Evolutionary conservation across 192 early-diverging fungal genomes (phyloP).

Genomic region (Dispira parvispora): DNA sequence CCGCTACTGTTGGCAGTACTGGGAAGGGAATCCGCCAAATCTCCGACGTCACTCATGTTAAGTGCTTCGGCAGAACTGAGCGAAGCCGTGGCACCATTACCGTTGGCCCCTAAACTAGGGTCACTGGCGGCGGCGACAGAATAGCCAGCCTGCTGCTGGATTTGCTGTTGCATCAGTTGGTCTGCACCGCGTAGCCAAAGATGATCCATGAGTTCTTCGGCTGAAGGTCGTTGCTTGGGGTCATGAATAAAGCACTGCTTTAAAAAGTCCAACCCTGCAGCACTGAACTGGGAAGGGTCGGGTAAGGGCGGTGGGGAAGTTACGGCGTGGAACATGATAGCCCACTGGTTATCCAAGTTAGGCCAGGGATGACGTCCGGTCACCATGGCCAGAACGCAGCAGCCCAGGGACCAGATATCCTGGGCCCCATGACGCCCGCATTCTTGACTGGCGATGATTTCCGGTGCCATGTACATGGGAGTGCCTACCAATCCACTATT

Average conservation of each 20-base stretch:
- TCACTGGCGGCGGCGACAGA: background rate
- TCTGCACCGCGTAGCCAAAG: constrained; percentile 42
- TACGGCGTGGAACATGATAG: constrained; percentile 83
- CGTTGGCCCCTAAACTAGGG: background rate
- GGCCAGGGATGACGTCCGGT: constrained; percentile 81
- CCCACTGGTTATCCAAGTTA: constrained; percentile 83
- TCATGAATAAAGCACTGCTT: constrained; percentile 60
- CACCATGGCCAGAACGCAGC: constrained; percentile 81
- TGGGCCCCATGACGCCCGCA: constrained; percentile 60
- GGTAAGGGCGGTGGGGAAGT: constrained; percentile 63
- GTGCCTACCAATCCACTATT: constrained; percentile 34
- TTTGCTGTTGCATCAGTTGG: constrained; percentile 16
- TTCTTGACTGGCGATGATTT: constrained; percentile 67
- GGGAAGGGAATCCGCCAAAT: too few relatives aligned
- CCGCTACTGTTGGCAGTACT: too few relatives aligned
- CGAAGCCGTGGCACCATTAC: background rate
- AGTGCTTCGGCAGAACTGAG: background rate
- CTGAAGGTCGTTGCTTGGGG: constrained; percentile 48
- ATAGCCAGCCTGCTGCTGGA: background rate
- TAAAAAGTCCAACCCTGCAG: constrained; percentile 56
- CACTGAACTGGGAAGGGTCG: constrained; percentile 41
- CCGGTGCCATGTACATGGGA: constrained; percentile 44
- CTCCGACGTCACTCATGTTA: too few relatives aligned
- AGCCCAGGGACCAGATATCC: constrained; percentile 88
- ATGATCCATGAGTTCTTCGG: constrained; percentile 53